Evolutionary conservation across 177 flowering plant genomes (phyloP).

Genomic region (Telopea speciosissima): DNA sequence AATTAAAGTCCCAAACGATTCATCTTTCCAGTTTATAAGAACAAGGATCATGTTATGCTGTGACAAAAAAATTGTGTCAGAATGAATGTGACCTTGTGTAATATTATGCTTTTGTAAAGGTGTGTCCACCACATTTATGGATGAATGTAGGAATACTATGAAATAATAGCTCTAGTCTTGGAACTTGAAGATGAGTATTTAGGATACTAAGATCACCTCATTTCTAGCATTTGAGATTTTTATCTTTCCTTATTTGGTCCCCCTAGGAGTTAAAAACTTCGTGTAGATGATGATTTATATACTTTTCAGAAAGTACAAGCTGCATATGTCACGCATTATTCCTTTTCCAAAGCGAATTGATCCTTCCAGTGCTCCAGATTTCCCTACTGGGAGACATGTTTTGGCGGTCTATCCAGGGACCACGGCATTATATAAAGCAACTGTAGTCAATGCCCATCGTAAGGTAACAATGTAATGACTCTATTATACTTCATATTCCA

Average conservation of each 20-base stretch:
- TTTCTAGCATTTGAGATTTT: background rate
- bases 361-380: conserved; percentile 59
- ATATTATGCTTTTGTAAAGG: background rate
- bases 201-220: background rate
- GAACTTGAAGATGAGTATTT: background rate
- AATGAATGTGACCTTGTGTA: too few species aligned
- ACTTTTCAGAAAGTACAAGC: conserved; percentile 63
- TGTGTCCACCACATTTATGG: background rate
- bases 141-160: too few species aligned
- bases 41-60: too few species aligned
- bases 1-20: too few species aligned
- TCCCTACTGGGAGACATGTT: conserved; percentile 69
- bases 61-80: too few species aligned
- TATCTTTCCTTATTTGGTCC: background rate
- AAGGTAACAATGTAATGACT: conserved; percentile 43
- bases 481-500: background rate
- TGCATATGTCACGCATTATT: conserved; percentile 67
- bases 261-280: background rate
- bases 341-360: conserved; percentile 75
- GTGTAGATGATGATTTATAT: conserved; percentile 10
- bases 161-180: background rate
- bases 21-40: too few species aligned
- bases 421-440: conserved; percentile 86
- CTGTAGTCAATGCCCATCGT: conserved; percentile 65
- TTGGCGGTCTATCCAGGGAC: conserved; percentile 94